Evolutionary conservation across 108 stramenopile species (phyloP), one percentile per base, ranked within the genome.

Genomic region (Fragilaria radians): DNA sequence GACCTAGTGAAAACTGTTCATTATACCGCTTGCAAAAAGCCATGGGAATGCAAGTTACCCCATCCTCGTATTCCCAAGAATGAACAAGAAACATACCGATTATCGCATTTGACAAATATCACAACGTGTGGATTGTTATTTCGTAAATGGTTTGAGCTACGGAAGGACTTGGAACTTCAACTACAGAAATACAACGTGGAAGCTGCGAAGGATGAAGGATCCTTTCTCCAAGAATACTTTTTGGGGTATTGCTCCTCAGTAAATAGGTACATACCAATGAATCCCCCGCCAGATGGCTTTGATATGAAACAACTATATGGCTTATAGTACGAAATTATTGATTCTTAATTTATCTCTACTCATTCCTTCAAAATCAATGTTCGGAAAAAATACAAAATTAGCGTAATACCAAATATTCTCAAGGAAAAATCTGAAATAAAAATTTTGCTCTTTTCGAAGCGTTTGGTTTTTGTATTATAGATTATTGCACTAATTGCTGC

Each of bases 21-120:
- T 66, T 86, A 80, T 54, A 86, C 85, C 0, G 81, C 81, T 4
- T 86, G 85, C 54, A 82, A 82, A 52, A 86, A 86, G 56, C 85
- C 85, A 25, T 86, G 81, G 81, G 81, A 86, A 66, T 86, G 85
- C 53, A 56, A 36, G 29, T 48, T 80, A 7, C 78, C 82, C 1
- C 18, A 68, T 57, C 86, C 86, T 22, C 52, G 81, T 18, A 60
- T 63, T 19, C 78, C 82, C 14, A 59, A 71, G 27, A 67, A 84
- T 54, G 72, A 83, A 29, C 28, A 30, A 22, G 74, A 82, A 47
- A 61, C 58, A 21, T 77, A 82, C 61, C 80, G 82, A 28, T 50
- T 84, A 14, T 18, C 71, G 24, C 74, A 88, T 53, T 59, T 88
- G 59, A 76, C 80, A 25, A 82, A 86, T 56, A 59, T 78, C 1